These are phyloP conservation scores for Tulasnella sp. DNA, from an alignment of 768 basidiomycete genomes.

Conservation along the genomic window DNA sequence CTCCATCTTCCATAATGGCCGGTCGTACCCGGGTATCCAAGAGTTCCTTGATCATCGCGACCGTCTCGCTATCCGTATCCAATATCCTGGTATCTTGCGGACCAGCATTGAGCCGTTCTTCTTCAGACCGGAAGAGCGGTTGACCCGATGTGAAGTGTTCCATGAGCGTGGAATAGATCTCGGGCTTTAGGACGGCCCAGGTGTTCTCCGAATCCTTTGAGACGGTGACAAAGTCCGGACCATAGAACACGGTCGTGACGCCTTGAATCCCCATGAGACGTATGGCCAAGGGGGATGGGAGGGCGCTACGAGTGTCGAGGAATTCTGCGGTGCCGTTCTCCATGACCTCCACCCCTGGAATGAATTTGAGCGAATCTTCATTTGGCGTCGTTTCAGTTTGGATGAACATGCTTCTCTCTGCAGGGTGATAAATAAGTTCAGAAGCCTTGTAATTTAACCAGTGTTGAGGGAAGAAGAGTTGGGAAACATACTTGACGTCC, in stretches of 20 bases:
- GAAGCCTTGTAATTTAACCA: no score
- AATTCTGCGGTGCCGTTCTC: slow-evolving; percentile 86
- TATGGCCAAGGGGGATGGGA: slow-evolving; percentile 88
- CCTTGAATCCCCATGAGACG: slow-evolving; percentile 93
- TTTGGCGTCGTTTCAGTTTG: slow-evolving; percentile 98
- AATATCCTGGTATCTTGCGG: slow-evolving; percentile 90
- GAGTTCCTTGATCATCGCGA: slow-evolving; percentile 98
- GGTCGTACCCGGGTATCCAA: slow-evolving; percentile 91
- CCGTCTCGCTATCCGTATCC: slow-evolving; percentile 90
- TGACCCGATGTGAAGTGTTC: slow-evolving; percentile 92
- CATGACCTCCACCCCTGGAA: slow-evolving; percentile 86
- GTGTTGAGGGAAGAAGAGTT: background rate
- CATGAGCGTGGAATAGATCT: slow-evolving; percentile 93
- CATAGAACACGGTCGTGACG: slow-evolving; percentile 81
- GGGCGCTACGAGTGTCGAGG: slow-evolving; percentile 74
- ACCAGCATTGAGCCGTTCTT: slow-evolving; percentile 69
- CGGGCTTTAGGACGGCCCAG: slow-evolving; percentile 91
- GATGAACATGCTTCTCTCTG: slow-evolving; percentile 81
- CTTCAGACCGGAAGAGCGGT: slow-evolving; percentile 72
- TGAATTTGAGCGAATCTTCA: slow-evolving; percentile 95
- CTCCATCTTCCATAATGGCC: slow-evolving; percentile 97
- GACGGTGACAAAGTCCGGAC: slow-evolving; percentile 96
- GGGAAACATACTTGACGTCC: background rate
- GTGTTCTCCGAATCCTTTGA: slow-evolving; percentile 77
- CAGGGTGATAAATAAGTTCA: background rate